phyloP scores from a whole-genome alignment of 2,329 filamentous ascomycete species.

The Ophiosphaerella narmari region DNA sequence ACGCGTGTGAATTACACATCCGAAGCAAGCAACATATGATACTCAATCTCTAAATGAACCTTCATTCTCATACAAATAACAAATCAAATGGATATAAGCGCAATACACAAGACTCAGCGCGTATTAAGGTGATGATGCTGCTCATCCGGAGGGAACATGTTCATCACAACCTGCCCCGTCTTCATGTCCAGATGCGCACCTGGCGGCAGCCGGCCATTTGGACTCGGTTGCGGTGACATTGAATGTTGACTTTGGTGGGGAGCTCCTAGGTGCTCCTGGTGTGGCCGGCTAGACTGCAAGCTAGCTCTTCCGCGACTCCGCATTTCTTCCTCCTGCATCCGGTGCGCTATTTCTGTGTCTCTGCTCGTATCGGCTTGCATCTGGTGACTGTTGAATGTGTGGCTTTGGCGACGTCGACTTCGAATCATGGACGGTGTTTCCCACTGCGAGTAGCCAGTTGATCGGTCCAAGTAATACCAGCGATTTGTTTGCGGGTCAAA shows the following conservation, averaged over 20 bases:
- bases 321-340: conserved; percentile 3
- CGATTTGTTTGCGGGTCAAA: conserved; percentile 64
- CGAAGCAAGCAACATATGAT: too few species aligned
- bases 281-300: conserved; percentile 8
- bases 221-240: conserved; percentile 4
- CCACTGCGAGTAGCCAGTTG: conserved; percentile 66
- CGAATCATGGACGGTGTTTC: conserved; percentile 44
- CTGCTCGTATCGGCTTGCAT: background rate
- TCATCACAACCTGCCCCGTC: conserved; percentile 16
- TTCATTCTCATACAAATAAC: too few species aligned
- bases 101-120: background rate
- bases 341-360: conserved; percentile 3
- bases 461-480: conserved; percentile 67
- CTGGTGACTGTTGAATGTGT: conserved; percentile 1
- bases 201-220: conserved; percentile 12
- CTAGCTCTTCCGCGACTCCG: conserved; percentile 1
- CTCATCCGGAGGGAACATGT: conserved; percentile 17
- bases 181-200: conserved; percentile 19
- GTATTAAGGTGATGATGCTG: conserved; percentile 1
- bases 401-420: background rate
- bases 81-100: background rate
- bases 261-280: background rate
- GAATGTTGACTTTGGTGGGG: background rate
- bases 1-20: too few species aligned
- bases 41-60: too few species aligned